Percentiles rank a stretch among this genome's conserved stretches.
These are phyloP conservation scores for Talaromyces marneffei DNA, from an alignment of 2,329 filamentous ascomycete species.

Conservation along the genomic window DNA sequence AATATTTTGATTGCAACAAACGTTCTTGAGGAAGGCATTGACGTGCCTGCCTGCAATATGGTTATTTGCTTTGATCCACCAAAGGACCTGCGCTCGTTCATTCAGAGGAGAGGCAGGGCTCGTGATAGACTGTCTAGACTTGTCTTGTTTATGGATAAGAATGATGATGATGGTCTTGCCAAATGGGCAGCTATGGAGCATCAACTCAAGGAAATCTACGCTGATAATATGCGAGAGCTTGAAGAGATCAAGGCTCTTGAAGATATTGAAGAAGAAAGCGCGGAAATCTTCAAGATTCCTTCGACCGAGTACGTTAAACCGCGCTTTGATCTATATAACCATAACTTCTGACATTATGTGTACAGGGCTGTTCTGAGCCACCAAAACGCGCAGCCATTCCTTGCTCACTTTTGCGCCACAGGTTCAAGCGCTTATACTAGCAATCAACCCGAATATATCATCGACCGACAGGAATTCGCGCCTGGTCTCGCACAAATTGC, in stretches of 20 bases:
- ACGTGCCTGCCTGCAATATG: slow-evolving; percentile 57
- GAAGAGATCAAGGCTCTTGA: slow-evolving; percentile 47
- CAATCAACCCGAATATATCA: slow-evolving; percentile 61
- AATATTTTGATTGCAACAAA: slow-evolving; percentile 56
- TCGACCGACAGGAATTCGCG: slow-evolving; percentile 35
- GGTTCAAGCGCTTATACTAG: slow-evolving; percentile 59
- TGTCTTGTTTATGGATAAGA: slow-evolving; percentile 44
- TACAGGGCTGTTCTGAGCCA: slow-evolving; percentile 62
- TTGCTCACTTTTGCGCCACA: slow-evolving; percentile 72
- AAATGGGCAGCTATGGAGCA: slow-evolving; percentile 64
- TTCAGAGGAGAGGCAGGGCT: slow-evolving; percentile 61
- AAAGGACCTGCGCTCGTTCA: slow-evolving; percentile 57
- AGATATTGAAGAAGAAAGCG: slow-evolving; percentile 37
- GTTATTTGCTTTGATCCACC: slow-evolving; percentile 61
- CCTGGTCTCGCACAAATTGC: slow-evolving; percentile 17
- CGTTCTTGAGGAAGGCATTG: slow-evolving; percentile 57
- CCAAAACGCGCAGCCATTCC: slow-evolving; percentile 66
- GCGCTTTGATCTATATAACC: too few relatives aligned
- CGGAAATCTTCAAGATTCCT: slow-evolving; percentile 37
- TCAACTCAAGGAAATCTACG: slow-evolving; percentile 65
- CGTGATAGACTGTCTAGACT: slow-evolving; percentile 52
- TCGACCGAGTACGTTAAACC: background rate
- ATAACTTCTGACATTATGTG: background rate
- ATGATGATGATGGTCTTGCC: slow-evolving; percentile 29
- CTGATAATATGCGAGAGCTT: slow-evolving; percentile 55